Conservation (phyloP, 345 rosid species). For the Geranium rotundifolium region DNA sequence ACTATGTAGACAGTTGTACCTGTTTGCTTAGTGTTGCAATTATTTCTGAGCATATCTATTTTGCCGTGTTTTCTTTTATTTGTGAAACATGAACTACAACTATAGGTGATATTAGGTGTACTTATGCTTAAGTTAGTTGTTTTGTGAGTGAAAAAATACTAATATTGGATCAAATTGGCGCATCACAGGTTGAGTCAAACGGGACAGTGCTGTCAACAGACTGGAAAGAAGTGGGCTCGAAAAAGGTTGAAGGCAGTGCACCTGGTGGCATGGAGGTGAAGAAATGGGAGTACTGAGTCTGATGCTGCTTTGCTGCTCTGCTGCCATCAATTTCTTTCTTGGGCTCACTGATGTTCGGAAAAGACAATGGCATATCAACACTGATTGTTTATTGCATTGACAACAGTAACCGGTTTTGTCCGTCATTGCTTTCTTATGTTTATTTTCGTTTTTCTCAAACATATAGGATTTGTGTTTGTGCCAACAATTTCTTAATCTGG, state of each 20-base stretch:
- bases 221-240: slow-evolving; percentile 75
- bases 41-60: neutral
- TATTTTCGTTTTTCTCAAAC: neutral
- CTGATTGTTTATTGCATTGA: too few relatives aligned
- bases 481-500: neutral
- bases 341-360: neutral
- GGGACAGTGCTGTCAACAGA: slow-evolving; percentile 73
- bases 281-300: slow-evolving; percentile 51
- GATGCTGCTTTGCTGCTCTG: neutral
- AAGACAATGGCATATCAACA: neutral
- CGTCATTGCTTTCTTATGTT: neutral
- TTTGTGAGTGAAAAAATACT: neutral
- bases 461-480: neutral
- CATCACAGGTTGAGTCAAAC: slow-evolving; percentile 55
- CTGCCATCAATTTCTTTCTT: neutral
- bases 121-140: too few relatives aligned
- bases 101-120: too few relatives aligned
- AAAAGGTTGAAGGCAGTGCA: slow-evolving; percentile 68
- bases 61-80: too few relatives aligned
- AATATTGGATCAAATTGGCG: neutral
- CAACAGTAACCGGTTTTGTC: neutral
- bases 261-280: slow-evolving; percentile 76
- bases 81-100: too few relatives aligned
- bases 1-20: too few relatives aligned
- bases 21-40: neutral